Evolutionary conservation across 257 asterid species (phyloP).

Genomic region (Solanum tacnaense): DNA sequence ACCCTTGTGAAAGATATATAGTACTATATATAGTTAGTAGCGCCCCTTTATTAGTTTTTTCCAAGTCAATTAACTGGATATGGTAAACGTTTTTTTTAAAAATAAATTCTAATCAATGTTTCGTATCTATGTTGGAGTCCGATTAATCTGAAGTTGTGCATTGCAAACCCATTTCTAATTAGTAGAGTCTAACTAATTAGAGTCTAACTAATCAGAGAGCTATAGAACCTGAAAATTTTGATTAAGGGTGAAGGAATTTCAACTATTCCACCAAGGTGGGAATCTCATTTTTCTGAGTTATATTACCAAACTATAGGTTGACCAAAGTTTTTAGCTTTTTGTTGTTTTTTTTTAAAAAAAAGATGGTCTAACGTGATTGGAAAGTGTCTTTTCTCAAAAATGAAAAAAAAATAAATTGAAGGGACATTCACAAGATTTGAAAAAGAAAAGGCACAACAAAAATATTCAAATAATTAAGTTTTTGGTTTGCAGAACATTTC

Average conservation of each 20-base stretch:
- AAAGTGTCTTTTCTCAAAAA: background rate
- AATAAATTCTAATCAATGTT: too few relatives aligned
- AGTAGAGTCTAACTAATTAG: background rate
- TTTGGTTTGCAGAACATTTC: background rate
- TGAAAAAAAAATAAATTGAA: background rate
- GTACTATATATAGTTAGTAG: background rate
- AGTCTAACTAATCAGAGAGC: background rate
- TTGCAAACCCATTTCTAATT: too few relatives aligned
- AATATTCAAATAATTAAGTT: background rate
- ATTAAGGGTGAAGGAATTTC: rapidly evolving
- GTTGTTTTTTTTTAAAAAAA: too few relatives aligned
- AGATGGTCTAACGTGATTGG: background rate
- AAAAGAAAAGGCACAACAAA: background rate
- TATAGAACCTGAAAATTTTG: too few relatives aligned
- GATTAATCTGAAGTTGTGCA: too few relatives aligned
- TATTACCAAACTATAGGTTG: background rate
- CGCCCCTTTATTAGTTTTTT: background rate
- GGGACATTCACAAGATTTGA: background rate
- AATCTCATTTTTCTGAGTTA: background rate
- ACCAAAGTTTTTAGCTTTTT: background rate
- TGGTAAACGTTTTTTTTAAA: background rate
- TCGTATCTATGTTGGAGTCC: too few relatives aligned
- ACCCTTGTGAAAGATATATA: background rate
- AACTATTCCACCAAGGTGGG: background rate
- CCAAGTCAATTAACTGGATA: background rate